A percentile compares a stretch with the other conserved stretches of the same genome.
Evolutionary conservation across 352 stramenopile species (phyloP).

Genomic region (Phytophthora melonis): DNA sequence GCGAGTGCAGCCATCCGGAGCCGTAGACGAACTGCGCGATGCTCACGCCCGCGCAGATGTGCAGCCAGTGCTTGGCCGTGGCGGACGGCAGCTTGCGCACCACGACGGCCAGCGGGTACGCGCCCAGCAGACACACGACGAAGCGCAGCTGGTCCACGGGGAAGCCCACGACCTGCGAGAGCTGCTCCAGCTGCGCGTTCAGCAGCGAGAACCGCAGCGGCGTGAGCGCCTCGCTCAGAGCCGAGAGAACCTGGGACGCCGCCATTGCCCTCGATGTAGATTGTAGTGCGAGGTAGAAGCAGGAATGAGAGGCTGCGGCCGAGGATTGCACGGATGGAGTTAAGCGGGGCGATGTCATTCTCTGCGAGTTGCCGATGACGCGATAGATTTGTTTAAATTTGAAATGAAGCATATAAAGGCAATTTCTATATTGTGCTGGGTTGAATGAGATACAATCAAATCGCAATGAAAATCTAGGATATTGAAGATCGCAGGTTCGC

Average conservation of each 20-base stretch:
- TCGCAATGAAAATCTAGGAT: neutral
- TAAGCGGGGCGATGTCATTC: constrained; percentile 26
- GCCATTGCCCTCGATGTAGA: constrained; percentile 9
- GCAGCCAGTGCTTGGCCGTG: constrained; percentile 91
- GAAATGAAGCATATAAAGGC: constrained; percentile 8
- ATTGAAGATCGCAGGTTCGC: constrained; percentile 5
- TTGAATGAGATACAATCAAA: constrained; percentile 5
- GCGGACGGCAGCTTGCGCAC: constrained; percentile 82
- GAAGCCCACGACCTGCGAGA: constrained; percentile 56
- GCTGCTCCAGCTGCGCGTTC: constrained; percentile 54
- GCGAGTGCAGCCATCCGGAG: constrained; percentile 94
- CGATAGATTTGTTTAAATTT: neutral
- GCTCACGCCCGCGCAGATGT: constrained; percentile 92
- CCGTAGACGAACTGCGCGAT: constrained; percentile 96
- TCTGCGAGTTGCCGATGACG: constrained; percentile 32
- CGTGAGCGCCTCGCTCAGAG: constrained; percentile 20
- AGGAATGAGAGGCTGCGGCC: constrained; percentile 34
- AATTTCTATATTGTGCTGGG: fast-evolving
- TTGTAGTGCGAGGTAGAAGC: constrained; percentile 9
- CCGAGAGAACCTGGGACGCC: constrained; percentile 23
- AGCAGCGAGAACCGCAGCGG: constrained; percentile 63
- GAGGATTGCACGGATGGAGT: neutral
- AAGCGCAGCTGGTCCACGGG: constrained; percentile 81
- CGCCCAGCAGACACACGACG: constrained; percentile 92
- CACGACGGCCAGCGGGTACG: constrained; percentile 93